Evolutionary conservation across 441 rosid genomes (phyloP), one percentile per base, ranked within the genome.

Genomic region (Melastoma candidum): DNA sequence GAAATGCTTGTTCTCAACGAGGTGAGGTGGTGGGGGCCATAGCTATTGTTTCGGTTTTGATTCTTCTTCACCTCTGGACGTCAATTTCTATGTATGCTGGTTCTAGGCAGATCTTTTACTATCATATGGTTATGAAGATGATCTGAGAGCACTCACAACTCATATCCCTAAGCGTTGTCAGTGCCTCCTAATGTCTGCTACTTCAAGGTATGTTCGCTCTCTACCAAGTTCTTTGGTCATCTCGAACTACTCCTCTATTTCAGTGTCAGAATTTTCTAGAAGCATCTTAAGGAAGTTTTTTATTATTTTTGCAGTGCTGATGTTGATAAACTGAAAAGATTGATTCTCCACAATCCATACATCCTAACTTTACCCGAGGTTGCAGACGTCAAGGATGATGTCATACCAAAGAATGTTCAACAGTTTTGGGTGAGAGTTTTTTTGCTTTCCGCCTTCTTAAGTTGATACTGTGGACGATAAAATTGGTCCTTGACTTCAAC

Each of bases 161-260:
- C 67, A 76, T 52, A 54, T 89, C 54, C 95, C 99, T 46, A 86
- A 77, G 63, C 75, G 85, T 56, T 93, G 97, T 64, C 99, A 89
- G 58, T 80, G 93, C 63, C 96, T 89, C 60, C 96, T 93, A 58
- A 84, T 93, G 95, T 93, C 98, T 66, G 98, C 98, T 54, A 93
- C 98, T 54, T 78, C 96, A 49, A 86, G 97, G 98, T 14, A 0
- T 0, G 10, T 12, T 25, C 14, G 4, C 1, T 25, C 2, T 9
- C 11, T 22, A 25, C 22, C 11, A 24, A 43, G 22, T 26, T 24
- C 44, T 43, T 25, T 44, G 12, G 13, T 13, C 14, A 3, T 5
- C 5, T 44, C 41, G 8, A 41, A 11, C 26, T 7, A 9, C 45
- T 12, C 32, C 9, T 24, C 2, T 11, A 41, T 0, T 25, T 43